A percentile compares a stretch with the other conserved stretches of the same genome.
Conservation (phyloP, 208 protist species). For the Ichthyophonus hoferi region DNA sequence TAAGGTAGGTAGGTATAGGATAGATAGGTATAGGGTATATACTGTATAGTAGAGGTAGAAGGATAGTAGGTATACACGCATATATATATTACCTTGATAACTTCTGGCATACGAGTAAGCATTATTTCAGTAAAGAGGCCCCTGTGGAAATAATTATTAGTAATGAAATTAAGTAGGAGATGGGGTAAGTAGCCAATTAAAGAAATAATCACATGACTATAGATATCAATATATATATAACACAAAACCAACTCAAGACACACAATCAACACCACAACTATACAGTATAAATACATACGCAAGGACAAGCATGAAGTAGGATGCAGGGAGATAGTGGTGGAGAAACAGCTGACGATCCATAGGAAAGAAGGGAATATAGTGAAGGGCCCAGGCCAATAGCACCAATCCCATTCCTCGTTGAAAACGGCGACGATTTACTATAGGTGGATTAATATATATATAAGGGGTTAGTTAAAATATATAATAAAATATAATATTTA, state of each 20-base stretch:
- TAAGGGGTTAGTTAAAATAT: neutral
- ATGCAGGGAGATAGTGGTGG: conserved; percentile 47
- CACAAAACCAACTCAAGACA: too few species aligned
- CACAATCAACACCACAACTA: too few species aligned
- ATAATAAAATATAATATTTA: too few species aligned
- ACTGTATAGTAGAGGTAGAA: neutral
- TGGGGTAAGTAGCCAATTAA: neutral
- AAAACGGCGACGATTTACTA: neutral
- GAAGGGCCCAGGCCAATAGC: conserved; percentile 25
- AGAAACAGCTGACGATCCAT: conserved; percentile 45
- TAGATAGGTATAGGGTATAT: neutral
- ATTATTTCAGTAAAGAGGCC: neutral
- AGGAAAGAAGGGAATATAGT: conserved; percentile 36
- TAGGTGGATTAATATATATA: neutral
- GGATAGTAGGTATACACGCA: neutral
- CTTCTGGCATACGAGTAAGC: neutral
- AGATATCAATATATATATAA: neutral
- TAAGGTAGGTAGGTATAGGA: neutral
- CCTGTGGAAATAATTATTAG: neutral
- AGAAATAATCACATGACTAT: neutral
- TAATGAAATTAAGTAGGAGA: too few species aligned
- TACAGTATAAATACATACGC: neutral
- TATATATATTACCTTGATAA: neutral
- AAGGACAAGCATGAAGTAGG: neutral
- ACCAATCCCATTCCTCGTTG: neutral